Evolutionary conservation across 139 green algal species (phyloP).

Genomic region (Chlorella sorokiniana): DNA sequence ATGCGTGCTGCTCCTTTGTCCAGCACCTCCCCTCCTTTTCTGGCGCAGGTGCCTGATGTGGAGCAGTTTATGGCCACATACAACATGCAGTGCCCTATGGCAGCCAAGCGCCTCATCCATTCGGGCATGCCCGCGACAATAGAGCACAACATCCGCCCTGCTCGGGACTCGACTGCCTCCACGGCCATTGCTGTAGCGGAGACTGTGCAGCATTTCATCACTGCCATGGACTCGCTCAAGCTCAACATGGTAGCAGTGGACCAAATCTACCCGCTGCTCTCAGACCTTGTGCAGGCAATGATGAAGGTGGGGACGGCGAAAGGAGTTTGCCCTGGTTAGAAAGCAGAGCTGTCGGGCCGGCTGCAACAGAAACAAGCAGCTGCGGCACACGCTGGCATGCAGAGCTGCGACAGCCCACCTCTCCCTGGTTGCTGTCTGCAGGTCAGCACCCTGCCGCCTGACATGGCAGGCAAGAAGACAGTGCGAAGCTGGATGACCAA

Average conservation of each 20-base stretch:
- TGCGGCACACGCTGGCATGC: neutral
- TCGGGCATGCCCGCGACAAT: slow-evolving; percentile 86
- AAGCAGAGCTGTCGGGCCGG: no score
- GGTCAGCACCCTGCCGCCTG: slow-evolving; percentile 70
- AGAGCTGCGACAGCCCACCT: neutral
- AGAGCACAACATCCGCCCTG: slow-evolving; percentile 63
- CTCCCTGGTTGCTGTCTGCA: slow-evolving; percentile 12
- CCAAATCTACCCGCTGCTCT: slow-evolving; percentile 87
- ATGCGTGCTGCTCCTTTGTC: neutral
- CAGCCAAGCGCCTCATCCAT: slow-evolving; percentile 76
- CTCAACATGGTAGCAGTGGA: slow-evolving; percentile 94
- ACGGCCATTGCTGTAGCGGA: slow-evolving; percentile 71
- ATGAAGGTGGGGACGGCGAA: slow-evolving; percentile 57
- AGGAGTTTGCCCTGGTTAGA: no score
- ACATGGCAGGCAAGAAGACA: slow-evolving; percentile 81
- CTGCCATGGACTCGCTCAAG: slow-evolving; percentile 80
- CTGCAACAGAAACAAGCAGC: neutral
- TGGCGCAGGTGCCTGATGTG: slow-evolving; percentile 82
- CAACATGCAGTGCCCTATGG: slow-evolving; percentile 96
- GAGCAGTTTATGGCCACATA: slow-evolving; percentile 88
- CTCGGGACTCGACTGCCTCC: slow-evolving; percentile 12
- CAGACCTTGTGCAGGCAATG: slow-evolving; percentile 77
- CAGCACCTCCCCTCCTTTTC: neutral
- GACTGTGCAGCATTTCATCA: slow-evolving; percentile 94
- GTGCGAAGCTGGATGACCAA: slow-evolving; percentile 69